A percentile compares a stretch with the other conserved stretches of the same genome.
Evolutionary conservation across 352 stramenopile species (phyloP).

Genomic region (Phytophthora agathidicida): DNA sequence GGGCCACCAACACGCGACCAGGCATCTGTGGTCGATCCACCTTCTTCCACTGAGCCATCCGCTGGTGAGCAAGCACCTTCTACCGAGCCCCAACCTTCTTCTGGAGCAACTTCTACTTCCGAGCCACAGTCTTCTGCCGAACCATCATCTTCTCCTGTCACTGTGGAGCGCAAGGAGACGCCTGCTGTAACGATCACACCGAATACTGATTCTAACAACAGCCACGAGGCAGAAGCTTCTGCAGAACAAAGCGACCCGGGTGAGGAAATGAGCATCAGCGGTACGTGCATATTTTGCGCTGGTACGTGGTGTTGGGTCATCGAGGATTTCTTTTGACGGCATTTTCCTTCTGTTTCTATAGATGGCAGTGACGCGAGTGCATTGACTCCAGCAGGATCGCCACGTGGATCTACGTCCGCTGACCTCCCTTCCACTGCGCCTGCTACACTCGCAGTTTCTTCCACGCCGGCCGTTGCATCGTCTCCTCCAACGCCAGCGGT

Average conservation of each 20-base stretch:
- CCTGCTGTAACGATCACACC: conserved; percentile 8
- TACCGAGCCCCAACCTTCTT: not conserved
- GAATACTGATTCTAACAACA: conserved; percentile 9
- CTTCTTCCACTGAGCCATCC: not conserved
- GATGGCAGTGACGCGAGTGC: conserved; percentile 18
- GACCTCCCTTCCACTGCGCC: not conserved
- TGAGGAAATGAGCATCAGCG: conserved; percentile 43
- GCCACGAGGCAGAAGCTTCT: conserved; percentile 2
- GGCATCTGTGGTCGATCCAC: not conserved
- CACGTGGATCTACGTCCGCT: not conserved
- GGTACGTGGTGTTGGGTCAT: not conserved
- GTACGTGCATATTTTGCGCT: conserved; percentile 16
- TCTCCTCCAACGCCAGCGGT: not conserved
- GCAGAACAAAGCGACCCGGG: conserved; percentile 27
- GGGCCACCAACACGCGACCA: not conserved
- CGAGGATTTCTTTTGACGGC: not conserved
- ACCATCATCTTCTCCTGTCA: conserved; percentile 15
- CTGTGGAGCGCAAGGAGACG: conserved; percentile 10
- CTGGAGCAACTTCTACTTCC: not conserved
- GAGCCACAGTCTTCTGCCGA: conserved; percentile 14
- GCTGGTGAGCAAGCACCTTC: not conserved
- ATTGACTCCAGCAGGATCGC: conserved; percentile 3
- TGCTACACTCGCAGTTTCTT: not conserved
- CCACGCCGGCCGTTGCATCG: not conserved
- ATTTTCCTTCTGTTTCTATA: conserved; percentile 9